phyloP scores from a whole-genome alignment of 192 early-diverging fungal species.

The Mortierella antarctica region DNA sequence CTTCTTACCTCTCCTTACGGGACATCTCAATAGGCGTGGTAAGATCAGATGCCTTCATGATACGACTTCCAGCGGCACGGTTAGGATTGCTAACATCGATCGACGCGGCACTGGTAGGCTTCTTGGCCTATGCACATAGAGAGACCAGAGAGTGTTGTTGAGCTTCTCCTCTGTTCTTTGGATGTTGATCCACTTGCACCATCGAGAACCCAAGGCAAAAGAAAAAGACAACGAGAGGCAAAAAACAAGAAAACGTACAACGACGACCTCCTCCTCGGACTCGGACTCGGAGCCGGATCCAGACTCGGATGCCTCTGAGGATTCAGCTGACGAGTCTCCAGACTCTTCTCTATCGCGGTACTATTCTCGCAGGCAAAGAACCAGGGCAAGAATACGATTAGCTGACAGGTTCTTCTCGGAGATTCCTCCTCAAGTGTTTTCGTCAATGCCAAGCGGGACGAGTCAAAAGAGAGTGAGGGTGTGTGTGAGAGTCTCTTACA shows the following conservation, averaged over 20 bases:
- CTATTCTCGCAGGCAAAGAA: conserved; percentile 7
- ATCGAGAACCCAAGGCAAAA: not conserved
- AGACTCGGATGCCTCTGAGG: conserved; percentile 35
- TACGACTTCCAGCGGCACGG: conserved; percentile 35
- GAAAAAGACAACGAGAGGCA: not conserved
- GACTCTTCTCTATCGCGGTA: conserved; percentile 51
- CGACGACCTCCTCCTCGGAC: conserved; percentile 40
- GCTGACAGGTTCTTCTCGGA: too few relatives aligned
- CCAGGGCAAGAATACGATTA: not conserved
- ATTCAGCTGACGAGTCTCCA: conserved; percentile 37
- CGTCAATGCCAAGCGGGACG: not conserved
- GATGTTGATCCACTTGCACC: too few relatives aligned
- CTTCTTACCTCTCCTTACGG: conserved; percentile 47
- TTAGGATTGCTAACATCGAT: conserved; percentile 44
- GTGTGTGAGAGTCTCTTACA: conserved; percentile 6
- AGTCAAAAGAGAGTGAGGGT: not conserved
- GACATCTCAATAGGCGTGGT: conserved; percentile 53
- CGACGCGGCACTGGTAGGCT: conserved; percentile 14
- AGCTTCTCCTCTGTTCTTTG: not conserved
- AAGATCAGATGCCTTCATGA: conserved; percentile 54
- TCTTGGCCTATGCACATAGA: conserved; percentile 17
- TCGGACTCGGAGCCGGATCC: conserved; percentile 41
- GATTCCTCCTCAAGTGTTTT: too few relatives aligned
- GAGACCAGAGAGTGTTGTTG: not conserved
- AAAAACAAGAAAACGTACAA: conserved; percentile 9